Evolutionary conservation across 1,284 basidiomycete species (phyloP), one percentile per base, ranked within the genome.

Genomic region (Rhodotorula sp.): DNA sequence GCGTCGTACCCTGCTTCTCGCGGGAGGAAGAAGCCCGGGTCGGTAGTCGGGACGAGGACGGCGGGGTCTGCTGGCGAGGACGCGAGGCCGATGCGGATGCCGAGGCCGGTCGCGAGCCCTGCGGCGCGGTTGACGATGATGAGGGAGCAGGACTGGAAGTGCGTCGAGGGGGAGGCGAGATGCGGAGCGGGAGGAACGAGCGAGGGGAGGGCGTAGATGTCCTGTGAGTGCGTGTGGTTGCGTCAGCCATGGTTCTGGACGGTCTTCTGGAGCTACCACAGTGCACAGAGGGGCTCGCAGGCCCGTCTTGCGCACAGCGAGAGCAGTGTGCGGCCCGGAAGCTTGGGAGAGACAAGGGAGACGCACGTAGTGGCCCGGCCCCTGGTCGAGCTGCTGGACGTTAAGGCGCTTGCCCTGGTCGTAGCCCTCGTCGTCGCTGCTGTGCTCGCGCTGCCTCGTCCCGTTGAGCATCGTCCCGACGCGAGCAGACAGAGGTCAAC

Each of bases 171-270:
- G 25, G 64, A 57, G 13, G 58, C 59, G 44, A 70, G 66, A 34
- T 63, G 45, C 10, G 67, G 69, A 2, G 64, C 60, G 3, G 71
- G 74, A 12, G 69, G 66, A 7, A 56, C 12, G 59, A 65, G 45
- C 17, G 64, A 71, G 14, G 74, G 72, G 21, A 75, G 60, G 12
- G 71, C 74, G 60, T 75, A 75, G 59, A 75, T 75, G 67, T 75
- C 74, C 74, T 75, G 50, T 5, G 13, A 3, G 25, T 34, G n/a
- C 8, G 45, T 14, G n/a, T 34, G 12, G 7, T 34, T 10, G 7
- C 21, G 16, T 7, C 27, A 4, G 19, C 17, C 10, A 27, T 2
- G 27, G 19, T 5, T 23, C 17, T 7, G 3, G 9, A 23, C 49
- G 7, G 21, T 7, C 54, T 13, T 9, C 54, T 34, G 17, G 17